A percentile compares a stretch with the other conserved stretches of the same genome.
Evolutionary conservation across 2,329 filamentous ascomycete genomes (phyloP).

Genomic region (Neodidymelliopsis sp.): DNA sequence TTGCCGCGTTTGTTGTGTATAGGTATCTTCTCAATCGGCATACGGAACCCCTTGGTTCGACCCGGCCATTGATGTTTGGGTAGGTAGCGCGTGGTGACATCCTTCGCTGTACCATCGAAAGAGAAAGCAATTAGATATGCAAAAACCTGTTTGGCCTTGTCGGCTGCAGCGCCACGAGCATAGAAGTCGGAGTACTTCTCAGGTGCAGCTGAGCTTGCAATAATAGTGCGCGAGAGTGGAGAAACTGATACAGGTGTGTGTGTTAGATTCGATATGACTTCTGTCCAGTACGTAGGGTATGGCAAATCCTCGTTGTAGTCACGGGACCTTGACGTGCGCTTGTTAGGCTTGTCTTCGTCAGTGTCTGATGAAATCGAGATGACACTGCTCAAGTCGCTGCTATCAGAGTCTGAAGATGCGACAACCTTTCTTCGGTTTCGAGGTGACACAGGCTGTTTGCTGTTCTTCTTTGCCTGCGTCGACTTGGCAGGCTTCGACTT

Average conservation of each 20-base stretch:
- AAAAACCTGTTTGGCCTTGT: slow-evolving; percentile 87
- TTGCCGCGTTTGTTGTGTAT: slow-evolving; percentile 81
- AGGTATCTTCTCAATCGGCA: slow-evolving; percentile 80
- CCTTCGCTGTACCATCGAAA: slow-evolving; percentile 86
- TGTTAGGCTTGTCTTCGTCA: slow-evolving; percentile 60
- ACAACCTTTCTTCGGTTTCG: slow-evolving; percentile 9
- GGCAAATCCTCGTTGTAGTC: slow-evolving; percentile 77
- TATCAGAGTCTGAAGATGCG: slow-evolving; percentile 51
- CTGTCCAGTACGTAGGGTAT: slow-evolving; percentile 92
- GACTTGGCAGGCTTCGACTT: background rate
- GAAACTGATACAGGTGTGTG: slow-evolving; percentile 83
- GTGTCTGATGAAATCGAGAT: slow-evolving; percentile 57
- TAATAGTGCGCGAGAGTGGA: slow-evolving; percentile 60
- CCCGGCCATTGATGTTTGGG: slow-evolving; percentile 83
- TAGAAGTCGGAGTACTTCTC: slow-evolving; percentile 80
- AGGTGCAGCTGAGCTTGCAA: slow-evolving; percentile 68
- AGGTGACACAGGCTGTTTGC: slow-evolving; percentile 9
- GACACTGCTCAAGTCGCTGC: slow-evolving; percentile 51
- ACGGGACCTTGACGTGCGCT: slow-evolving; percentile 53
- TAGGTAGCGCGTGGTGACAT: slow-evolving; percentile 91
- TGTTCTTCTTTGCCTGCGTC: slow-evolving; percentile 9
- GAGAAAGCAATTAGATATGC: slow-evolving; percentile 88
- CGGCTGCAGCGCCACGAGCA: slow-evolving; percentile 81
- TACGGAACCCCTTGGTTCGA: slow-evolving; percentile 83
- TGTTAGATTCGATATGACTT: slow-evolving; percentile 83